Conservation (phyloP, 2,329 filamentous ascomycete genomes). For the Zymoseptoria crescenta region DNA sequence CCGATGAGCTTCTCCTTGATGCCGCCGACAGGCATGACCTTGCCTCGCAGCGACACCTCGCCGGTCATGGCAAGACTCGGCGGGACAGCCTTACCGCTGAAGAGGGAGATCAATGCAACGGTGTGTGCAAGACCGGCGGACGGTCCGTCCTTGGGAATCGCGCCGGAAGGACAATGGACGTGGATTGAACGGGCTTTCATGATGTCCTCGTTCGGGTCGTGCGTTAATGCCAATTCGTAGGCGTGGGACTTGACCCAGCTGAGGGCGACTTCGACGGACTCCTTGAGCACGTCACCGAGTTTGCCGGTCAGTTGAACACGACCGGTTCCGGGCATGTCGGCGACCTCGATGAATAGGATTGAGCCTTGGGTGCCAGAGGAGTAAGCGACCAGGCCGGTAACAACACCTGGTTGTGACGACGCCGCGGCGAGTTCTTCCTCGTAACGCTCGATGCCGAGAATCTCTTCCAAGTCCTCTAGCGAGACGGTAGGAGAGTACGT, state of each 20-base stretch:
- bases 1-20: constrained; percentile 99
- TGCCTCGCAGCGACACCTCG: constrained; percentile 70
- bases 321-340: constrained; percentile 90
- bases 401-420: constrained; percentile 72
- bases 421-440: constrained; percentile 94
- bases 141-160: constrained; percentile 86
- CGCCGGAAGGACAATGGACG: constrained; percentile 89
- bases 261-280: constrained; percentile 90
- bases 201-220: constrained; percentile 76
- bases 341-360: constrained; percentile 96
- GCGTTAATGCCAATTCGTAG: constrained; percentile 77
- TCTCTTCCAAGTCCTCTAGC: constrained; percentile 75
- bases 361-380: constrained; percentile 85
- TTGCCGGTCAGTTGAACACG: constrained; percentile 93
- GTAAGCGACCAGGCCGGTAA: constrained; percentile 94
- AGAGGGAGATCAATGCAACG: constrained; percentile 83
- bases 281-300: constrained; percentile 91
- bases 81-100: constrained; percentile 76
- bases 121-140: constrained; percentile 87
- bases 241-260: constrained; percentile 97
- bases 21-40: constrained; percentile 87
- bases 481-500: constrained; percentile 66
- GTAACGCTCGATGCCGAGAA: constrained; percentile 86
- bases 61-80: constrained; percentile 93
- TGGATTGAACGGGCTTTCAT: constrained; percentile 94